Percentiles rank a stretch among this genome's conserved stretches.
Evolutionary conservation across 2,329 filamentous ascomycete genomes (phyloP).

Genomic region (Xylariaceae sp.): DNA sequence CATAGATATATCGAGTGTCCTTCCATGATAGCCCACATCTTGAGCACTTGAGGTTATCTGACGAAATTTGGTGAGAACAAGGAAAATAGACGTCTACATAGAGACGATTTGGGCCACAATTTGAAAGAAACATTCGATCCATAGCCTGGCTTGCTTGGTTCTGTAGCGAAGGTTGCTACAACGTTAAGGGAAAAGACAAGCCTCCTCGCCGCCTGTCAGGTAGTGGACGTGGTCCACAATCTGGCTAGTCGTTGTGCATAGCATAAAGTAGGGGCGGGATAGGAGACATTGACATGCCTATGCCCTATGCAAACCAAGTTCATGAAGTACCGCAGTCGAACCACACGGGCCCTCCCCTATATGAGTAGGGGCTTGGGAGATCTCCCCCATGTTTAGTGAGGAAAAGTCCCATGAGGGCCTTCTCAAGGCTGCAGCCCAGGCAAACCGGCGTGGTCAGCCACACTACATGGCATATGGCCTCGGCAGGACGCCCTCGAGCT

Average conservation of each 20-base stretch:
- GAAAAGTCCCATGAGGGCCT: too few species aligned
- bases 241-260: conserved; percentile 6
- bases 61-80: too few species aligned
- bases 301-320: conserved; percentile 1
- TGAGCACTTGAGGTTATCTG: too few species aligned
- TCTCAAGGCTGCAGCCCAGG: too few species aligned
- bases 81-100: too few species aligned
- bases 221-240: conserved; percentile 5
- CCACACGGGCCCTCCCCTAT: conserved; percentile 1
- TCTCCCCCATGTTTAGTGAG: too few species aligned
- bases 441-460: conserved; percentile 2
- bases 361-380: too few species aligned
- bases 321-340: conserved; percentile 1
- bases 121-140: too few species aligned
- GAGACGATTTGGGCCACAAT: too few species aligned
- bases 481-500: conserved; percentile 2
- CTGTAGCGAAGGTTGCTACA: conserved; percentile 1
- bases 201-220: conserved; percentile 2
- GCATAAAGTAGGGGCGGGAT: conserved; percentile 8
- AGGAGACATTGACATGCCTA: conserved; percentile 6
- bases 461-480: conserved; percentile 4
- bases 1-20: conserved; percentile 1
- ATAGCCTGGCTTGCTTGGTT: too few species aligned
- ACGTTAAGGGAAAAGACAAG: conserved; percentile 2
- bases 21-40: not conserved